These are phyloP conservation scores for Aspergillus alliaceus DNA, from an alignment of 2,329 filamentous ascomycete species.

Conservation along the genomic window DNA sequence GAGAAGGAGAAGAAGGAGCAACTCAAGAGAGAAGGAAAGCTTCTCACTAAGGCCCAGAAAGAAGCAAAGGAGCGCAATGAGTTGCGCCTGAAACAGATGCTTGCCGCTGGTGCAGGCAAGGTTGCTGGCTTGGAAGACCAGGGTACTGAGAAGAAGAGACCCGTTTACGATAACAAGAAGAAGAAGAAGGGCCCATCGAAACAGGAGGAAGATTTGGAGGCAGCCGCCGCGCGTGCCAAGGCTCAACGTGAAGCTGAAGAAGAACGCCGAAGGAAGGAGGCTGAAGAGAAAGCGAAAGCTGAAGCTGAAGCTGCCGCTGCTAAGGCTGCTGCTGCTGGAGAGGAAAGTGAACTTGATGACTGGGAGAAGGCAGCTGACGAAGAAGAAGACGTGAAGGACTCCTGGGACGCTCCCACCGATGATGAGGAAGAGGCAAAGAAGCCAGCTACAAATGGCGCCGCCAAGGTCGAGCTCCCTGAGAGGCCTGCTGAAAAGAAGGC, in stretches of 20 bases:
- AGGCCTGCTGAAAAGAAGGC: constrained; percentile 17
- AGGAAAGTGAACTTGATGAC: constrained; percentile 66
- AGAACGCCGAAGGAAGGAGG: constrained; percentile 64
- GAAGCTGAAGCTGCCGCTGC: constrained; percentile 74
- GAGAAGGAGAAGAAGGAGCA: constrained; percentile 54
- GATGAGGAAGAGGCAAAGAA: constrained; percentile 64
- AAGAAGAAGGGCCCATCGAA: constrained; percentile 75
- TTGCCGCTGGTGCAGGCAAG: constrained; percentile 45
- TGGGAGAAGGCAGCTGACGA: constrained; percentile 82
- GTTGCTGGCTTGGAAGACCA: constrained; percentile 46
- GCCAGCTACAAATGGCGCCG: constrained; percentile 19
- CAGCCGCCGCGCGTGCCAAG: constrained; percentile 48
- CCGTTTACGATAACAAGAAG: constrained; percentile 69
- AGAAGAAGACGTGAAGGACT: constrained; percentile 76
- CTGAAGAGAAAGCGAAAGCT: constrained; percentile 67
- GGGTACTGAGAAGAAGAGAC: constrained; percentile 71
- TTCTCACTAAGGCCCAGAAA: constrained; percentile 50
- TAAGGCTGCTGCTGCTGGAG: constrained; percentile 55
- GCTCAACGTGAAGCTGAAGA: constrained; percentile 51
- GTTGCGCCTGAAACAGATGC: constrained; percentile 50
- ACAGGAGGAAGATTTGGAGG: constrained; percentile 56
- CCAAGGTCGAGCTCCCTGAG: constrained; percentile 25
- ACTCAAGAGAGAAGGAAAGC: constrained; percentile 49
- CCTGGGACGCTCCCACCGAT: constrained; percentile 73
- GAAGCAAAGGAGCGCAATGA: constrained; percentile 50